phyloP scores from a whole-genome alignment of 75 land plant genomes.

The Ceratopteris richardii region DNA sequence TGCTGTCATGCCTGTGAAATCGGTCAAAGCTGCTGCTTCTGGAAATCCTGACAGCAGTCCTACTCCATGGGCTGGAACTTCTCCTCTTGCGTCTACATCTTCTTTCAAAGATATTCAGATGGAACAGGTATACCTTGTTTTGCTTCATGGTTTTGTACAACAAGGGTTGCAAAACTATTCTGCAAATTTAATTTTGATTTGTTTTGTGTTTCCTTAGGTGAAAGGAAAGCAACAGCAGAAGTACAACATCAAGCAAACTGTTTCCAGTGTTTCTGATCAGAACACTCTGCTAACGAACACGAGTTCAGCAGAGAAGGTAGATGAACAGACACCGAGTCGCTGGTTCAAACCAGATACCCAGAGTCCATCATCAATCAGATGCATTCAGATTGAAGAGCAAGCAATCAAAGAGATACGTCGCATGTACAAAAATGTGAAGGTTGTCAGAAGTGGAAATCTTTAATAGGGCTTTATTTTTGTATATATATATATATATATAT shows the following conservation, averaged over 20 bases:
- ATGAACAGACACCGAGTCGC: slow-evolving; percentile 34
- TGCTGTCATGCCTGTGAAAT: slow-evolving; percentile 32
- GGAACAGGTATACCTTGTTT: slow-evolving; percentile 62
- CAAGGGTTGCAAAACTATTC: neutral
- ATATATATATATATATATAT: too few species aligned
- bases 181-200: neutral
- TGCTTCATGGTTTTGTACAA: neutral
- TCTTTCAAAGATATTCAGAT: slow-evolving; percentile 87
- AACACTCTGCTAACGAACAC: slow-evolving; percentile 30
- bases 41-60: slow-evolving; percentile 63
- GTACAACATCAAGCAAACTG: slow-evolving; percentile 31
- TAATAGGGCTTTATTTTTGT: too few species aligned
- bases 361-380: slow-evolving; percentile 75
- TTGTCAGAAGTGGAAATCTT: slow-evolving; percentile 26
- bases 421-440: slow-evolving; percentile 78
- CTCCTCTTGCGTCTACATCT: slow-evolving; percentile 58
- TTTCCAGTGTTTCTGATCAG: slow-evolving; percentile 33
- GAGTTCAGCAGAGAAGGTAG: slow-evolving; percentile 22
- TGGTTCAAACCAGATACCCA: slow-evolving; percentile 90
- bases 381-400: slow-evolving; percentile 93
- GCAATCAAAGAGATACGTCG: slow-evolving; percentile 96
- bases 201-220: neutral
- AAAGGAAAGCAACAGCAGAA: slow-evolving; percentile 30
- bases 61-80: slow-evolving; percentile 72
- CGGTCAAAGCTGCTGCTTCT: slow-evolving; percentile 3